Evolutionary conservation across 169 alveolate species (phyloP).

Genomic region (Plasmodium chabaudi): DNA sequence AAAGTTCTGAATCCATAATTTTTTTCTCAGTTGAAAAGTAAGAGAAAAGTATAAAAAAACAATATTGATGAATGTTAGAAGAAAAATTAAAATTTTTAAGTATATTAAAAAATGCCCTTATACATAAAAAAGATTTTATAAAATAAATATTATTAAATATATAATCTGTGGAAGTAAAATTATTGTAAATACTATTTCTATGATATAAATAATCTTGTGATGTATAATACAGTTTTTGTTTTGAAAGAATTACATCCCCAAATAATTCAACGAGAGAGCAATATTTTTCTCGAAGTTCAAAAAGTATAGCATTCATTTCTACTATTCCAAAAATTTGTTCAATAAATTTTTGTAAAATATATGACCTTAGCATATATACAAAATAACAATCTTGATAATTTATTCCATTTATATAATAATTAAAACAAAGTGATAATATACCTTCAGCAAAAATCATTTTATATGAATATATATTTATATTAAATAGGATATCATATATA

Average conservation of each 20-base stretch:
- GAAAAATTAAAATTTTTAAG: conserved; percentile 49
- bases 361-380: conserved; percentile 34
- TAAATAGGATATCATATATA: conserved; percentile 58
- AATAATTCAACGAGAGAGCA: conserved; percentile 58
- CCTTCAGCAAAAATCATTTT: conserved; percentile 71
- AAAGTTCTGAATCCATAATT: conserved; percentile 15
- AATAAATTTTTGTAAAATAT: conserved; percentile 37
- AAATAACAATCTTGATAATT: conserved; percentile 36
- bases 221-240: conserved; percentile 3
- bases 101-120: conserved; percentile 46
- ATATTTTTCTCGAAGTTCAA: conserved; percentile 57
- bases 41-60: conserved; percentile 45
- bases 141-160: conserved; percentile 28
- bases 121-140: conserved; percentile 63
- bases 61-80: conserved; percentile 41
- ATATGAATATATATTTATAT: conserved; percentile 37
- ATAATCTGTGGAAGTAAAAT: conserved; percentile 6
- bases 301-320: conserved; percentile 73
- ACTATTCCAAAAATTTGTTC: conserved; percentile 43
- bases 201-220: background rate
- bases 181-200: background rate
- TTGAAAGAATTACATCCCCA: conserved; percentile 59
- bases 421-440: conserved; percentile 50
- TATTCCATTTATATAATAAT: conserved; percentile 7
- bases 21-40: conserved; percentile 12